Conservation (phyloP, 2,329 filamentous ascomycete species). For the Rutstroemia sp. region DNA sequence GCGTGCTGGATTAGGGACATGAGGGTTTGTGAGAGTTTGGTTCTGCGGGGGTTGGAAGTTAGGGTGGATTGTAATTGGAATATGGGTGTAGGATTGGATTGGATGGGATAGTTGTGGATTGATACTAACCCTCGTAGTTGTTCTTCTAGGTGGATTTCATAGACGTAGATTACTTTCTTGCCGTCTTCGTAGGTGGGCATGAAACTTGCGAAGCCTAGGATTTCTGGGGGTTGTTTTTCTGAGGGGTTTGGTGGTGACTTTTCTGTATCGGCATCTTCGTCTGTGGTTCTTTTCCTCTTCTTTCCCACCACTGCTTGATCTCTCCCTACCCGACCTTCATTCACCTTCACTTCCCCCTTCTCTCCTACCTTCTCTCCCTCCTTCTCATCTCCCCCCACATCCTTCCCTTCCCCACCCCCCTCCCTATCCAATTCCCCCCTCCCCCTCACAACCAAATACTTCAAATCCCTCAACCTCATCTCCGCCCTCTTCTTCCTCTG, state of each 20-base stretch:
- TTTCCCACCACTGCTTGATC: neutral
- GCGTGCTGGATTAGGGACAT: slow-evolving; percentile 48
- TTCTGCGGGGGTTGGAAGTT: slow-evolving; percentile 32
- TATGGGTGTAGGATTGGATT: neutral
- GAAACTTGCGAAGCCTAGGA: slow-evolving; percentile 56
- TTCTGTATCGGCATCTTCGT: neutral
- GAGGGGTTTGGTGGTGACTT: neutral
- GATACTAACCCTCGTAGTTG: slow-evolving; percentile 44
- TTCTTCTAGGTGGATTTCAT: slow-evolving; percentile 64
- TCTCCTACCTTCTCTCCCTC: too few relatives aligned
- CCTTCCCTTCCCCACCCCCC: too few relatives aligned
- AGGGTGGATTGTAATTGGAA: neutral
- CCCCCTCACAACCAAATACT: slow-evolving; percentile 56
- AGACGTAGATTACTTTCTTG: slow-evolving; percentile 65
- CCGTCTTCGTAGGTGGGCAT: slow-evolving; percentile 65
- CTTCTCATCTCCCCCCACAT: too few relatives aligned
- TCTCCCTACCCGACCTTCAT: neutral
- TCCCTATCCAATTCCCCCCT: too few relatives aligned
- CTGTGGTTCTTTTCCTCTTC: neutral
- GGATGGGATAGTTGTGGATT: neutral
- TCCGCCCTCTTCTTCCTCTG: slow-evolving; percentile 52
- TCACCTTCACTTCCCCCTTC: neutral
- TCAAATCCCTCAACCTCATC: slow-evolving; percentile 60
- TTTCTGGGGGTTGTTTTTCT: slow-evolving; percentile 4
- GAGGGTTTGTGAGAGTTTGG: slow-evolving; percentile 54